phyloP scores from a whole-genome alignment of 345 rosid genomes.

The Eucalyptus cloeziana region DNA sequence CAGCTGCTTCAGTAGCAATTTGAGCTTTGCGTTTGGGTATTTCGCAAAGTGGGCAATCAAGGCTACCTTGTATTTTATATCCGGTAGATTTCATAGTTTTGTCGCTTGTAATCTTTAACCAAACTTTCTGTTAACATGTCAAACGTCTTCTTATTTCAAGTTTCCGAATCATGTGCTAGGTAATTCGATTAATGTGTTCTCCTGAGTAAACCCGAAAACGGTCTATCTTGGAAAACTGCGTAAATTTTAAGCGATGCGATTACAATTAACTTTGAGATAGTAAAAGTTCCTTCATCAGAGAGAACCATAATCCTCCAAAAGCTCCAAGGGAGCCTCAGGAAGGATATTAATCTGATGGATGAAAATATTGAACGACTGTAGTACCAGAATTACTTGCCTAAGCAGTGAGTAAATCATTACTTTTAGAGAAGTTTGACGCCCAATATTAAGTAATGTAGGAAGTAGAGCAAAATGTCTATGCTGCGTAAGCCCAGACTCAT shows the following conservation, averaged over 20 bases:
- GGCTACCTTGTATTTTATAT: background rate
- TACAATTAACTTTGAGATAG: accelerated
- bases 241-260: background rate
- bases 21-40: accelerated
- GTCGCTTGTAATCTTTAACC: accelerated
- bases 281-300: background rate
- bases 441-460: accelerated
- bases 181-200: background rate
- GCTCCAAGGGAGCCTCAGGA: accelerated
- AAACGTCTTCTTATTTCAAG: accelerated
- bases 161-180: background rate
- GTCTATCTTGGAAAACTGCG: background rate
- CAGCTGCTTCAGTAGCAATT: accelerated
- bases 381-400: background rate
- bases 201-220: accelerated
- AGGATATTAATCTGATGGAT: background rate
- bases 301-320: background rate
- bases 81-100: background rate
- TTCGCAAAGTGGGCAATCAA: accelerated
- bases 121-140: background rate
- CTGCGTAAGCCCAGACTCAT: background rate
- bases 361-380: accelerated
- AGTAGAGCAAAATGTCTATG: background rate
- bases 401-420: background rate
- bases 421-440: accelerated